These are phyloP conservation scores for Nepenthes alata DNA, from an alignment of 179 eudicot genomes.

Conservation along the genomic window DNA sequence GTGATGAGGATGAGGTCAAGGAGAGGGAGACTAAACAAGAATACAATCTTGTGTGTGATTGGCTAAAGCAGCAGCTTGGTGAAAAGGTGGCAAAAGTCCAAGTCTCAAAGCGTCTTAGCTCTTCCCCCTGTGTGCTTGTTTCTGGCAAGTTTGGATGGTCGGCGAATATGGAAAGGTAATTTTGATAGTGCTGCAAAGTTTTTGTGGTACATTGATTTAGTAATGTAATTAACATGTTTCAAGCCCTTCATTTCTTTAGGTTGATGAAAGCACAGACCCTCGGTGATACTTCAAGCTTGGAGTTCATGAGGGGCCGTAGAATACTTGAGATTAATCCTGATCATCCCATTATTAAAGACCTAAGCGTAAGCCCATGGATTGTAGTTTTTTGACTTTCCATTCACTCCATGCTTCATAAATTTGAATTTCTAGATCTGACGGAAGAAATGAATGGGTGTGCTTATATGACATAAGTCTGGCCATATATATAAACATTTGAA, in stretches of 20 bases:
- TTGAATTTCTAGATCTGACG: no score
- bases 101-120: conserved; percentile 78
- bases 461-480: no score
- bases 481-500: no score
- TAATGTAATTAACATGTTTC: no score
- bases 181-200: neutral
- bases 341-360: conserved; percentile 83
- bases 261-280: conserved; percentile 97
- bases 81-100: conserved; percentile 96
- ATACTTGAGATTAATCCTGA: conserved; percentile 88
- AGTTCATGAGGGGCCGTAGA: conserved; percentile 95
- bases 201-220: neutral
- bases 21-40: conserved; percentile 85
- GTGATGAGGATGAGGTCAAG: conserved; percentile 83
- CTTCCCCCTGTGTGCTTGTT: conserved; percentile 93
- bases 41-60: conserved; percentile 73
- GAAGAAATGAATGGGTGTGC: no score
- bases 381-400: no score
- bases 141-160: conserved; percentile 99
- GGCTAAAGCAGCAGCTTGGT: conserved; percentile 97
- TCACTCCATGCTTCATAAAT: no score
- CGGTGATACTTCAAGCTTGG: conserved; percentile 88
- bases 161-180: conserved; percentile 93
- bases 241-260: conserved; percentile 22
- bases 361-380: conserved; percentile 36